Base-by-base conservation (phyloP, 1,284 basidiomycete species). In the Tylopilus sp. region DNA sequence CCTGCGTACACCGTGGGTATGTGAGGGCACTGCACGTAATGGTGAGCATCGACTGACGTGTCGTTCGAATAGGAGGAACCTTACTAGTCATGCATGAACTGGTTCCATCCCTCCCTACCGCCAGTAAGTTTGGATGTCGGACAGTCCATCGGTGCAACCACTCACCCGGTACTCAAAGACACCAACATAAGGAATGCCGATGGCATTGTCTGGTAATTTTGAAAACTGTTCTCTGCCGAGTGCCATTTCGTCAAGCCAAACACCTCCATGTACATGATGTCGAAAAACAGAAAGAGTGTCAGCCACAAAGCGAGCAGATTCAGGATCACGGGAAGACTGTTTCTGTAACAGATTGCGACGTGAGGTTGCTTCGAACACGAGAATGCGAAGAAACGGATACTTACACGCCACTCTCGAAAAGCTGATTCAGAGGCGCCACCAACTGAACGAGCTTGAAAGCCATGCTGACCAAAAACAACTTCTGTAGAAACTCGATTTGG, bases 381-480 rank as follows among this genome's bases (percentile, higher is more conserved):
- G 10, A 11, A 8, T 45, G 40, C 38, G 19, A 48, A 41, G 21
- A 31, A 39, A 3, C 18, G 7, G 26, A 7, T 25, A 76, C 91
- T 57, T 73, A 94, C 90, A 92, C 79, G 2, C 92, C 91, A 6
- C 94, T 97, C 71, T 97, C 97, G 81, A 98, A 98, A 16, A 99
- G 75, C 70, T 97, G 92, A 61, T 98, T 98, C 51, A 99, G 75
- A 55, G 83, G 85, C 61, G 93, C 87, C 53, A 86, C 89, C 44
- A 90, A 81, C 65, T 97, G 92, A 1, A 97, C 91, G 18, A 99
- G 79, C 71, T 99, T 99, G 76, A 98, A 87, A 0, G 92, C 86
- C 45, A 97, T 90, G 55, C 86, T 86, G 54, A 96, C 92, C 38
- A 99, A 76, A 71, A 99, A 98, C 11, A 98, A 76, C 71, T 97